Evolutionary conservation across 441 rosid genomes (phyloP), one percentile per base, ranked within the genome.

Genomic region (Hura crepitans): DNA sequence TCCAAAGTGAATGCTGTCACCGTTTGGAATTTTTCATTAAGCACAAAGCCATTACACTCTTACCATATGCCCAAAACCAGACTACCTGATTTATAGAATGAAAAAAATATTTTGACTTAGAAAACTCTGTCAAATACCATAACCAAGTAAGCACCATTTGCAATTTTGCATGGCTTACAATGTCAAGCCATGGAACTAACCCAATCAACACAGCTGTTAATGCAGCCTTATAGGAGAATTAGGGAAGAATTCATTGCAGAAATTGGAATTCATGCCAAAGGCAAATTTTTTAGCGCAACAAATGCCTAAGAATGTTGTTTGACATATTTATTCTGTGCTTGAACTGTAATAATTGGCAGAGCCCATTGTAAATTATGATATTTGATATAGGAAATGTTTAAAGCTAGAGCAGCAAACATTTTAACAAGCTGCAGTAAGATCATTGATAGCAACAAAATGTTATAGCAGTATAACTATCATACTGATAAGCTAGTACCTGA

Each of bases 401-500:
- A 53, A 64, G 31, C 22, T 54, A 68, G 55, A 10, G 54, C 13
- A 50, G 35, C 22, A 51, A 51, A 51, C 47, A 66, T 8, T 33
- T 15, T 45, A 13, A 20, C 20, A 54, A 56, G 49, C 33, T 18
- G 53, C 57, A 27, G 31, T 14, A 8, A 63, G 47, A 50, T 12
- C 69, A 62, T 10, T 30, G 18, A 46, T 22, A 1, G 30, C 13
- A 53, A 61, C 54, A 30, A 42, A 54, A 30, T 67, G 53, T 3
- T 25, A 37, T 20, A 43, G 45, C 63, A 57, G 59, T 17, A 66
- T 27, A 45, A 25, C n/a, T 22, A 13, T 3, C 20, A 59, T 49
- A 56, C 27, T 17, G 50, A 64, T 23, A 74, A 45, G 56, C 47
- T 70, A 79, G 70, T 70, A 93, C 99, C 98, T 96, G 98, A 77